Conservation (phyloP, 2,329 filamentous ascomycete species). For the Ophiostoma ips region DNA sequence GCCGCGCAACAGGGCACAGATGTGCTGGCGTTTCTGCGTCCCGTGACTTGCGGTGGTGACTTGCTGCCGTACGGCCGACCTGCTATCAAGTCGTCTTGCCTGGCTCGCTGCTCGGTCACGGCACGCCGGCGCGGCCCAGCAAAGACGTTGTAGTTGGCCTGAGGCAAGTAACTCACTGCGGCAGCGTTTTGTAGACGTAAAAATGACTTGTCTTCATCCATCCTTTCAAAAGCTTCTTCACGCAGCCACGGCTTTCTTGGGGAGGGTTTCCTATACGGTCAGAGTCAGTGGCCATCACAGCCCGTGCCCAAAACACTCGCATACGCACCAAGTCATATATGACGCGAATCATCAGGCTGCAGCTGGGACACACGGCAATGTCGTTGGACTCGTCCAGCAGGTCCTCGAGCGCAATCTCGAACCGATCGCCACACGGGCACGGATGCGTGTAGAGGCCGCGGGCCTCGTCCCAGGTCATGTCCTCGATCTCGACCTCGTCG, state of each 20-base stretch:
- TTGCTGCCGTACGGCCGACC: not conserved
- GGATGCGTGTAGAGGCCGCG: constrained; percentile 90
- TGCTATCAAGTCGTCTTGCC: no score
- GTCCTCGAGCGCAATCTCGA: constrained; percentile 78
- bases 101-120: no score
- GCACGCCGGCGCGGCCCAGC: no score
- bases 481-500: constrained; percentile 97
- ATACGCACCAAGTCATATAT: constrained; percentile 53
- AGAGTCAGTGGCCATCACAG: not conserved
- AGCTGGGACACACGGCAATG: constrained; percentile 94
- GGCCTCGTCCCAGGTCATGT: constrained; percentile 79
- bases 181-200: no score
- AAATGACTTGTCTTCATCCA: no score
- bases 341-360: constrained; percentile 89
- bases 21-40: not conserved
- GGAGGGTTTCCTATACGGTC: not conserved
- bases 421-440: constrained; percentile 92
- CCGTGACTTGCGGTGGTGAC: not conserved
- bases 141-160: no score
- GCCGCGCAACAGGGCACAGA: not conserved
- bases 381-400: constrained; percentile 71
- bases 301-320: no score
- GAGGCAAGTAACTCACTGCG: no score
- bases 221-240: no score
- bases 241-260: not conserved